phyloP scores from a whole-genome alignment of 306 rosid species.

The Prosopis cineraria region DNA sequence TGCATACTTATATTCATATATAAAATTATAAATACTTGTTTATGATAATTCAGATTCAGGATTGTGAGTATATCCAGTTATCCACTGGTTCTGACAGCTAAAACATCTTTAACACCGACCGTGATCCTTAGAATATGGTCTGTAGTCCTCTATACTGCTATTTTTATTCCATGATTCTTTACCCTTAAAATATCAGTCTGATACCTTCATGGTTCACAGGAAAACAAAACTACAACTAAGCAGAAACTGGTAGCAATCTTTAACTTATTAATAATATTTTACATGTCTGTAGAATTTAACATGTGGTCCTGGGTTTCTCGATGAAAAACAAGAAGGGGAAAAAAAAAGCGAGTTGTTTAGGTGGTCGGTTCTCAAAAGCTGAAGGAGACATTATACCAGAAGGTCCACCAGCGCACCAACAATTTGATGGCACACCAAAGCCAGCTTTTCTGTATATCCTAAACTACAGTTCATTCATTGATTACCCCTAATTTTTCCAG shows the following conservation, averaged over 20 bases:
- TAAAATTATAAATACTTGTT: no score
- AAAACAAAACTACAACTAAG: not conserved
- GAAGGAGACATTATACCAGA: not conserved
- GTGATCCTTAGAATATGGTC: not conserved
- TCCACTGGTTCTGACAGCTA: not conserved
- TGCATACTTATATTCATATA: not conserved
- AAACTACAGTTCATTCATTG: not conserved
- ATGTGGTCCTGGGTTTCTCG: not conserved
- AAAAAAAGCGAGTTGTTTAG: not conserved
- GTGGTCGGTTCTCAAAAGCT: constrained; percentile 14
- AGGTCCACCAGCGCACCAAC: constrained; percentile 21
- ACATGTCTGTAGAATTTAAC: constrained; percentile 1
- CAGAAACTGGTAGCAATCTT: constrained; percentile 11
- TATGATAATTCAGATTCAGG: not conserved
- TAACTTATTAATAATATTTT: not conserved
- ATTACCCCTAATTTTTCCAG: not conserved
- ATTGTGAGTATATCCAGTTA: not conserved
- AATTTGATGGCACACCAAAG: constrained; percentile 27
- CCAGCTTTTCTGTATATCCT: constrained; percentile 28
- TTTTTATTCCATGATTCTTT: not conserved
- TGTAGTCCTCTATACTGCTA: not conserved
- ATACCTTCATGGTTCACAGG: not conserved
- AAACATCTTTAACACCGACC: not conserved
- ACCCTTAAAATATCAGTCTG: not conserved
- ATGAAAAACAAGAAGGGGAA: not conserved